Evolutionary conservation across 2,329 filamentous ascomycete species (phyloP).

Genomic region (Seiridium unicorne): DNA sequence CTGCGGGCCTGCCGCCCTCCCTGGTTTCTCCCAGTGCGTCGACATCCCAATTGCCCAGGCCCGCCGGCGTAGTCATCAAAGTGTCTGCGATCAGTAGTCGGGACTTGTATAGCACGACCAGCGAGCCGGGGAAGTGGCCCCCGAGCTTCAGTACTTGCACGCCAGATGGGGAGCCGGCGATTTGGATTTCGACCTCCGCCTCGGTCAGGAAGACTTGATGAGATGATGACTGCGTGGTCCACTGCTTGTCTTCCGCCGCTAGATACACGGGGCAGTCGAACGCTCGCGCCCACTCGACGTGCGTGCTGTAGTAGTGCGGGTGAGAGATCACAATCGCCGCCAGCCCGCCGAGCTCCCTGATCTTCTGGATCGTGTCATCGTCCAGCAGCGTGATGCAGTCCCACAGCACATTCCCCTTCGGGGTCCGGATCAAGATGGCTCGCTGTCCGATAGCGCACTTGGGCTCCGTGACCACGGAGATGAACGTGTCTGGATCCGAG

Average conservation of each 20-base stretch:
- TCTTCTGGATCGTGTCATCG: slow-evolving; percentile 54
- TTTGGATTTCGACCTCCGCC: slow-evolving; percentile 35
- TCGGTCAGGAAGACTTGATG: slow-evolving; percentile 46
- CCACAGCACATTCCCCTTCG: slow-evolving; percentile 73
- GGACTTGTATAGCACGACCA: slow-evolving; percentile 61
- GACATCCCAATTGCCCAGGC: slow-evolving; percentile 44
- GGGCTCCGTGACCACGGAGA: slow-evolving; percentile 48
- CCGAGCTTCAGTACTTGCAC: slow-evolving; percentile 67
- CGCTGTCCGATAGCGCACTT: slow-evolving; percentile 75
- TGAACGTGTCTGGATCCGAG: slow-evolving; percentile 30
- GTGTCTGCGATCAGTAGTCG: slow-evolving; percentile 76
- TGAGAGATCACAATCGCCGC: slow-evolving; percentile 74
- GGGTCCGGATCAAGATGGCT: slow-evolving; percentile 65
- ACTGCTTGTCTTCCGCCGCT: slow-evolving; percentile 61
- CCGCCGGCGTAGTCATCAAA: slow-evolving; percentile 66
- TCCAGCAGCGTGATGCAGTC: slow-evolving; percentile 74
- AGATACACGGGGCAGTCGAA: slow-evolving; percentile 73
- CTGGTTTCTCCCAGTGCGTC: slow-evolving; percentile 37
- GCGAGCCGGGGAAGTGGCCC: slow-evolving; percentile 76
- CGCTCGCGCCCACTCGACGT: slow-evolving; percentile 68
- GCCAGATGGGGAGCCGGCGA: slow-evolving; percentile 34
- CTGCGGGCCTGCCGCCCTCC: slow-evolving; percentile 31
- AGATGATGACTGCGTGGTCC: slow-evolving; percentile 53
- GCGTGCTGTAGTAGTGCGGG: slow-evolving; percentile 80
- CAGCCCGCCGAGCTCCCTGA: slow-evolving; percentile 63